Percentiles rank a stretch among this genome's conserved stretches.
Evolutionary conservation across 495 filamentous ascomycete genomes (phyloP).

Genomic region (Ascodesmis nigricans): DNA sequence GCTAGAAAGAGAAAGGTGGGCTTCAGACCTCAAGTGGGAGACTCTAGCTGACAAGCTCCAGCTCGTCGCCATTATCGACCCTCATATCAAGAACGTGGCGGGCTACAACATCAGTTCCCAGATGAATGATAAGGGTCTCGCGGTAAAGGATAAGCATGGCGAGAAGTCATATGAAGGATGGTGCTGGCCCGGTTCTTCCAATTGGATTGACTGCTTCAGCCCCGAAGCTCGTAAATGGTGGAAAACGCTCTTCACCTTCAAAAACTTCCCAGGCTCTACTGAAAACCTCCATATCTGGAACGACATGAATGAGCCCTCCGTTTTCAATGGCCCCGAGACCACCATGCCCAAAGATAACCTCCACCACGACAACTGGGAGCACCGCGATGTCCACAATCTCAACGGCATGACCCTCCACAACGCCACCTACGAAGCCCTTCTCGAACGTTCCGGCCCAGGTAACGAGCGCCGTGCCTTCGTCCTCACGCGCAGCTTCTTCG

Average conservation of each 20-base stretch:
- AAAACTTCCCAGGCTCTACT: conserved; percentile 59
- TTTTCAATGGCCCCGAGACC: conserved; percentile 93
- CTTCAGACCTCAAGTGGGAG: not conserved
- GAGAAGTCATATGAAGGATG: conserved; percentile 68
- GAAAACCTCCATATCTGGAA: conserved; percentile 91
- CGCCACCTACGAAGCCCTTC: conserved; percentile 65
- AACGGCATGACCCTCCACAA: conserved; percentile 88
- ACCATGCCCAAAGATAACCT: conserved; percentile 97
- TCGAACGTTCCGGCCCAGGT: conserved; percentile 50
- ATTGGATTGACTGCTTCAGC: conserved; percentile 93
- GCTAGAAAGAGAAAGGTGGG: conserved; percentile 48
- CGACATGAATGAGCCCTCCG: conserved; percentile 98
- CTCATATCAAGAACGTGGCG: conserved; percentile 83
- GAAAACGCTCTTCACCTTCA: conserved; percentile 65
- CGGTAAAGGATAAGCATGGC: conserved; percentile 70
- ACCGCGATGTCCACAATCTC: conserved; percentile 86
- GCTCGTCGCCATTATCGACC: conserved; percentile 85
- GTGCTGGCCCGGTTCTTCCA: conserved; percentile 93
- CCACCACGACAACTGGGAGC: conserved; percentile 81
- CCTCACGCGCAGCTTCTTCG: conserved; percentile 74
- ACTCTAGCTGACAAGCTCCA: conserved; percentile 8
- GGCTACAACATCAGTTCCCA: conserved; percentile 56
- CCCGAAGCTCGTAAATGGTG: conserved; percentile 76
- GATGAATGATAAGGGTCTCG: conserved; percentile 61
- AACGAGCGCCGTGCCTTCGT: conserved; percentile 69